phyloP scores from a whole-genome alignment of 805 yeast species.

The Ogataea methylovora region DNA sequence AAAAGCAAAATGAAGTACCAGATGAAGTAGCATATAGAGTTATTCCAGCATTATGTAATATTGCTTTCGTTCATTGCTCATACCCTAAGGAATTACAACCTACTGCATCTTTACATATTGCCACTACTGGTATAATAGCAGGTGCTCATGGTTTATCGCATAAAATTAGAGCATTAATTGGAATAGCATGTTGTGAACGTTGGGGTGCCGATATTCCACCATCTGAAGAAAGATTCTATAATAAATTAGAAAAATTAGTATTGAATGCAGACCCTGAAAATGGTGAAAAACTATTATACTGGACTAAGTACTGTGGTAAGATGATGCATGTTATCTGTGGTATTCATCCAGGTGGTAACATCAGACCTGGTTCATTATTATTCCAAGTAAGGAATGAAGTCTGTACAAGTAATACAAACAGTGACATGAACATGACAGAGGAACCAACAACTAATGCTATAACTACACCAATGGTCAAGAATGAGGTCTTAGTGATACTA shows the following conservation, averaged over 20 bases:
- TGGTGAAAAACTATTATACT: slow-evolving; percentile 48
- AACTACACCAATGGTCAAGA: slow-evolving; percentile 23
- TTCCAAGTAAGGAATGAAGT: slow-evolving; percentile 29
- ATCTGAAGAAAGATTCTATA: slow-evolving; percentile 38
- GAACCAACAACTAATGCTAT: slow-evolving; percentile 7
- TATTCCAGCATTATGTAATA: slow-evolving; percentile 64
- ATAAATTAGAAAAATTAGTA: slow-evolving; percentile 40
- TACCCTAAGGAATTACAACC: slow-evolving; percentile 74
- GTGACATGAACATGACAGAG: slow-evolving; percentile 14
- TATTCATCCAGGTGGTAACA: slow-evolving; percentile 75
- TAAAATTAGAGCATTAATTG: slow-evolving; percentile 61
- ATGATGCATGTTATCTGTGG: slow-evolving; percentile 75
- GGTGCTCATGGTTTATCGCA: slow-evolving; percentile 74
- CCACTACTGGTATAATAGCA: slow-evolving; percentile 67
- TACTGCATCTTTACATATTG: slow-evolving; percentile 63
- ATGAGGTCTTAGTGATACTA: slow-evolving; percentile 26
- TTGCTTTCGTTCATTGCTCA: slow-evolving; percentile 71
- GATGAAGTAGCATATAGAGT: slow-evolving; percentile 48
- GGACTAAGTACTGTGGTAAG: slow-evolving; percentile 69
- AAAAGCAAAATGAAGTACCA: slow-evolving; percentile 40
- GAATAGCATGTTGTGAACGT: slow-evolving; percentile 67
- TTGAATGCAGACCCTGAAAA: slow-evolving; percentile 31
- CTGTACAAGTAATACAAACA: slow-evolving; percentile 11
- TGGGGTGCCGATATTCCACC: slow-evolving; percentile 78
- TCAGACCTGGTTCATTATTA: slow-evolving; percentile 49